phyloP scores from a whole-genome alignment of 768 basidiomycete genomes.

The Candolleomyces eurysporus region DNA sequence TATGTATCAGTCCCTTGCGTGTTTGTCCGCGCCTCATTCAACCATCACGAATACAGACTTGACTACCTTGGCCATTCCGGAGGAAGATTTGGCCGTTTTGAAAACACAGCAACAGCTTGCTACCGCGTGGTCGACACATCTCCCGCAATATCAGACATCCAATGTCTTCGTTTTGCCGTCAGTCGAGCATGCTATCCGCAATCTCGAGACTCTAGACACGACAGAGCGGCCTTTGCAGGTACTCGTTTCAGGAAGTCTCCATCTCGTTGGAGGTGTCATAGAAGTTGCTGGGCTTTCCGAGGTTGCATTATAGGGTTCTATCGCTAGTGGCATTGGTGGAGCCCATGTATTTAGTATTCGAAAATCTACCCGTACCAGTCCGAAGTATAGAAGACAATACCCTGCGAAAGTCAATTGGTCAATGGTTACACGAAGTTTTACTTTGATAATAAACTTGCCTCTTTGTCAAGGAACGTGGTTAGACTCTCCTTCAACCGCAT shows the following conservation, averaged over 20 bases:
- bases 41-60: constrained; percentile 59
- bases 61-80: constrained; percentile 62
- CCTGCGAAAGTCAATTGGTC: constrained; percentile 11
- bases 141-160: constrained; percentile 57
- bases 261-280: constrained; percentile 90
- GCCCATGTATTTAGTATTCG: background rate
- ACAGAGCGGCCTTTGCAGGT: constrained; percentile 43
- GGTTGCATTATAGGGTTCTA: constrained; percentile 44
- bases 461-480: constrained; percentile 52
- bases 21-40: background rate
- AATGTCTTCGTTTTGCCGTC: constrained; percentile 80
- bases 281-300: constrained; percentile 86
- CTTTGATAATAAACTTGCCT: constrained; percentile 33
- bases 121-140: constrained; percentile 64
- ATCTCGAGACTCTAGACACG: constrained; percentile 48
- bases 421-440: constrained; percentile 43
- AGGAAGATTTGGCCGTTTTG: constrained; percentile 60
- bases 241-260: constrained; percentile 91
- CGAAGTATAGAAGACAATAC: background rate
- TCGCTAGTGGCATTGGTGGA: background rate
- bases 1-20: constrained; percentile 25
- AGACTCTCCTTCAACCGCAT: constrained; percentile 38
- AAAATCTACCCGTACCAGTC: background rate
- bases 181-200: constrained; percentile 82
- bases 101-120: constrained; percentile 77